Base-by-base conservation (phyloP, 2,329 filamentous ascomycete species). In the Zymoseptoria tritici region DNA sequence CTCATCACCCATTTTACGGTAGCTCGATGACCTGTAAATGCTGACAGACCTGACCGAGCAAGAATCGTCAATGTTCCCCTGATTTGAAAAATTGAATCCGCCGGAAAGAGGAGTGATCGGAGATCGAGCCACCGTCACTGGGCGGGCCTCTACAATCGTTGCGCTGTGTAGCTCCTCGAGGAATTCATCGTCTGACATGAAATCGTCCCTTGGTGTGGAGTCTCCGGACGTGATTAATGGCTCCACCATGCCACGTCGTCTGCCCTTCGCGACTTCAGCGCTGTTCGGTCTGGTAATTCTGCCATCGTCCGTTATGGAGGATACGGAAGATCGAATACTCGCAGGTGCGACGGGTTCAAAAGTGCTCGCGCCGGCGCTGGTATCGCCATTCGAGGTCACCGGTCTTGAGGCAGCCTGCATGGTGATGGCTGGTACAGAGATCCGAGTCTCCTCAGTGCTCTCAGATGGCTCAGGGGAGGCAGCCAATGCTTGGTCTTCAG, bases 91-190 rank as follows among this genome's bases (percentile, higher is more conserved):
- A 4, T 21, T 21, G 9, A 53, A 29, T 26, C 4, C 22, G 29
- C 50, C 50, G 13, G 11, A 19, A 3, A 52, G 50, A 16, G 80
- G 75, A 64, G 84, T 83, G 57, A 85, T 81, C 0, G 88, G 83
- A 13, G 83, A 87, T 73, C 91, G 92, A 21, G 88, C 85, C 8
- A 94, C 85, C 1, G 83, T 82, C 64, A 95, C 84, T 2, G 90
- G 87, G 70, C 87, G 88, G n/a, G 91, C 91, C 76, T 96, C 85
- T 70, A 94, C 83, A 19, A 96, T 78, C 2, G 88, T 91, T 26
- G 91, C 91, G 58, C 85, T 88, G 67, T 90, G 88, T 58, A 96
- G 77, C 75, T 96, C 91, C 59, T 95, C 89, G 83, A 95, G 57
- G 50, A 73, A 64, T 11, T 73, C 70, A 70, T 94, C 90, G 72